Percentiles rank a stretch among this genome's conserved stretches.
These are phyloP conservation scores for Polygonum aviculare DNA, from an alignment of 148 eudicot genomes.

Conservation along the genomic window DNA sequence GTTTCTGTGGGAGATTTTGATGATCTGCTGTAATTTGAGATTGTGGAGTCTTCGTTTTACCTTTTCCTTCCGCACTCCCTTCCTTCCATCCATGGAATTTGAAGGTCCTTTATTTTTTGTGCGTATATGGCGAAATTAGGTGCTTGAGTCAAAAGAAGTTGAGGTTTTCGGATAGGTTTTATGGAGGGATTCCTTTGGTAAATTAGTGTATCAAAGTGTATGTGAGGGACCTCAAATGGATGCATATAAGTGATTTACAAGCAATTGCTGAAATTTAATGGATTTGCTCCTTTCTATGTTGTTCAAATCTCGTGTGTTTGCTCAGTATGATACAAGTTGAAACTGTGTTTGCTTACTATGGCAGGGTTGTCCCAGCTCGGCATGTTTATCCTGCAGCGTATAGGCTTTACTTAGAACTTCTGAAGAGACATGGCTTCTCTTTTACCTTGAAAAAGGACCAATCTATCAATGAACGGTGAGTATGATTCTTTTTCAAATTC, in stretches of 20 bases:
- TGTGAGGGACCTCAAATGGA: background rate
- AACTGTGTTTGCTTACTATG: slow-evolving; percentile 14
- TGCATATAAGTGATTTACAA: background rate
- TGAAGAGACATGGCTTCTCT: slow-evolving; percentile 60
- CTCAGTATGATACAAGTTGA: background rate
- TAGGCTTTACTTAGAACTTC: slow-evolving; percentile 82
- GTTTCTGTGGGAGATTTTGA: background rate
- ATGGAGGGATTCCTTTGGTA: background rate
- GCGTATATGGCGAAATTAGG: too few species aligned
- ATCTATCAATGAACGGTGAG: slow-evolving; percentile 57
- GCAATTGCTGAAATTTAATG: background rate
- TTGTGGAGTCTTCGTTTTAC: too few species aligned
- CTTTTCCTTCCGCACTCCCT: too few species aligned
- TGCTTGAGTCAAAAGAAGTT: background rate
- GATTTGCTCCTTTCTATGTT: background rate
- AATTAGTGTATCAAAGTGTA: background rate
- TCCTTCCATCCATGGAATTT: too few species aligned
- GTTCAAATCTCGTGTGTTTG: background rate
- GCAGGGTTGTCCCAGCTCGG: slow-evolving; percentile 65
- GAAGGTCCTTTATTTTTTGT: too few species aligned
- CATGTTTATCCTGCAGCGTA: slow-evolving; percentile 58
- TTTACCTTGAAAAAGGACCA: slow-evolving; percentile 45
- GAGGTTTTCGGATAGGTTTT: background rate
- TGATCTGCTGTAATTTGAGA: background rate
- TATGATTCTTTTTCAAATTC: background rate